Base-by-base conservation (phyloP, 345 rosid species). In the Lepidium aucheri region DNA sequence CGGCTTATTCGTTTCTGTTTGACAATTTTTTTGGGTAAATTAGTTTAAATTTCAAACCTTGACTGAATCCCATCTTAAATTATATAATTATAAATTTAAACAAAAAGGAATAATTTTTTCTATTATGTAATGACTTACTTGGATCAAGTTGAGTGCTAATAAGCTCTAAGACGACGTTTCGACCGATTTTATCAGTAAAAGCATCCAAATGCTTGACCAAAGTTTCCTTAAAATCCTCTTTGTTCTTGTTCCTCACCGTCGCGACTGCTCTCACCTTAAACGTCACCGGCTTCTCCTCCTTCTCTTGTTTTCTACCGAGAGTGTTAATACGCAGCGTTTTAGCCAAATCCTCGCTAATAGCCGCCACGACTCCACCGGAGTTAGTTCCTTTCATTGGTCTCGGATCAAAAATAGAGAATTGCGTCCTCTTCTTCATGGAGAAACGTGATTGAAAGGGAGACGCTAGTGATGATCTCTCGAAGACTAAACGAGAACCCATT, bases 131-230 rank as follows among this genome's bases (percentile, higher is more conserved):
- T n/a, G n/a, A n/a, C n/a, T n/a, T n/a, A 95, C 99, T 95, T 22
- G 93, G 95, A 80, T 94, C 96, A 72, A 84, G 32, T 58, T 91
- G 84, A 3, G 82, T 85, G 77, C 96, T 87, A 56, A 91, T 63
- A 57, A 94, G 95, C 83, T 88, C 84, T 82, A 94, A 78, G 13
- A 83, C 88, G 18, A 94, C 89, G 63, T 87, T 94, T 75, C 88
- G 72, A 16, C 99, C 97, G 57, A 94, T 77, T 72, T 68, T 82
- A 40, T 94, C 99, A 22, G 90, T 74, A 7, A 88, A 63, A 61
- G 88, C 79, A 74, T 94, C 97, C 49, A 84, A 76, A 17, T 83
- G 93, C 64, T 86, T 91, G 10, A 86, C 85, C 47, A 94, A 12
- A 44, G 87, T 82, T 61, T 85, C 95, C 49, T 84, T 85, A 3